Percentiles rank a stretch among this genome's conserved stretches.
phyloP scores from a whole-genome alignment of 495 filamentous ascomycete species.

The Neurospora sp. region DNA sequence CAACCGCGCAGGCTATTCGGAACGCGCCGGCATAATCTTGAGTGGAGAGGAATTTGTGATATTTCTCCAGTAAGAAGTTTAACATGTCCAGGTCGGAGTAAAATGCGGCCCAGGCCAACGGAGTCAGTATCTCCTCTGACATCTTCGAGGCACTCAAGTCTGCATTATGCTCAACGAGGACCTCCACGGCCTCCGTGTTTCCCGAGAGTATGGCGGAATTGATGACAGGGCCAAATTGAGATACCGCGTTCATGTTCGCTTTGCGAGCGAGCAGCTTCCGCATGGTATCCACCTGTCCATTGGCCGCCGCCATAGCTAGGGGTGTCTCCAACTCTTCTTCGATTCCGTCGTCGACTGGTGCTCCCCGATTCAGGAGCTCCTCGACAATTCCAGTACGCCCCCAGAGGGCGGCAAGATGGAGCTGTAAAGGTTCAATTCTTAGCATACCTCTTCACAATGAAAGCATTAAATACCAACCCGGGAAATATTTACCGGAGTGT shows the following conservation, averaged over 20 bases:
- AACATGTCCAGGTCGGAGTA: constrained; percentile 22
- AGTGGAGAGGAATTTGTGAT: background rate
- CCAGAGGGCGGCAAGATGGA: constrained; percentile 25
- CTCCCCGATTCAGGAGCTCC: constrained; percentile 20
- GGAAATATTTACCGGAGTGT: background rate
- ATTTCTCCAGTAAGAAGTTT: background rate
- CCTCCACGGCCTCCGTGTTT: constrained; percentile 17
- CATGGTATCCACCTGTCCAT: constrained; percentile 22
- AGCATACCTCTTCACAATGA: too few relatives aligned
- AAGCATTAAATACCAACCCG: too few relatives aligned
- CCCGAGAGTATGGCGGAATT: constrained; percentile 24
- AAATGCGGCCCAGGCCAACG: constrained; percentile 15
- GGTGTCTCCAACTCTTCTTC: constrained; percentile 20
- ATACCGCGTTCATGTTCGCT: constrained; percentile 21
- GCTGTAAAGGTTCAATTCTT: background rate
- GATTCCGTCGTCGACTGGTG: constrained; percentile 20
- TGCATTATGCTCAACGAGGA: constrained; percentile 21
- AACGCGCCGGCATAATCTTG: background rate
- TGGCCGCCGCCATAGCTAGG: constrained; percentile 24
- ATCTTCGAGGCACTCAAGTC: constrained; percentile 9
- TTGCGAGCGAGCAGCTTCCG: constrained; percentile 17
- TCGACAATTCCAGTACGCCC: constrained; percentile 23
- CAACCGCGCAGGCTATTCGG: background rate
- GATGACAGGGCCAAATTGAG: constrained; percentile 19
- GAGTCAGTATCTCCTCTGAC: constrained; percentile 10